These are phyloP conservation scores for Suhomyces xylopsoci DNA, from an alignment of 805 yeast species.

Conservation along the genomic window DNA sequence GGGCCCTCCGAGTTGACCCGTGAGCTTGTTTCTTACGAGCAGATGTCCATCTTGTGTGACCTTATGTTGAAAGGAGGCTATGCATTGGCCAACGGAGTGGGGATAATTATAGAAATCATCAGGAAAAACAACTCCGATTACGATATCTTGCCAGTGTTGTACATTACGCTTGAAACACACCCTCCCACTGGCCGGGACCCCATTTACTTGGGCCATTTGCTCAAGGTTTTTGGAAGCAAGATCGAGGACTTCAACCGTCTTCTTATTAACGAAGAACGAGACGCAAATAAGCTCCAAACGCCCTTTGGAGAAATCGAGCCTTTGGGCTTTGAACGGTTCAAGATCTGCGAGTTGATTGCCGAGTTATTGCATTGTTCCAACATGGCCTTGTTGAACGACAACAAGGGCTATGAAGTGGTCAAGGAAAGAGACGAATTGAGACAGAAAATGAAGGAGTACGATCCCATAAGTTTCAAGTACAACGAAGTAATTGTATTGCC, in stretches of 20 bases:
- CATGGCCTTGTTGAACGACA: slow-evolving; percentile 45
- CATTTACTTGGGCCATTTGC: slow-evolving; percentile 42
- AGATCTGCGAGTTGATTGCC: slow-evolving; percentile 46
- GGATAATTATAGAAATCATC: slow-evolving; percentile 45
- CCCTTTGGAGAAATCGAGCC: slow-evolving; percentile 35
- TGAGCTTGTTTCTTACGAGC: slow-evolving; percentile 38
- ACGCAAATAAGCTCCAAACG: slow-evolving; percentile 16
- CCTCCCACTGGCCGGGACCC: slow-evolving; percentile 50
- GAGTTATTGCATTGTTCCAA: slow-evolving; percentile 47
- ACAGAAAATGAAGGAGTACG: slow-evolving; percentile 38
- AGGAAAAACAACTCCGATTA: slow-evolving; percentile 46
- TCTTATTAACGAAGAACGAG: slow-evolving; percentile 23
- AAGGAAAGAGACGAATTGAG: slow-evolving; percentile 37
- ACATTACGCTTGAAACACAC: slow-evolving; percentile 43
- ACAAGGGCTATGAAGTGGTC: slow-evolving; percentile 43
- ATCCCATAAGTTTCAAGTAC: slow-evolving; percentile 44
- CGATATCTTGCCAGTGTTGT: slow-evolving; percentile 43
- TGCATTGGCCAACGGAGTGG: slow-evolving; percentile 48
- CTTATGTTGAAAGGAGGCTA: slow-evolving; percentile 46
- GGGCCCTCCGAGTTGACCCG: slow-evolving; percentile 48
- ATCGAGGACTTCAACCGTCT: slow-evolving; percentile 36
- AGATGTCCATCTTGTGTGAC: slow-evolving; percentile 33
- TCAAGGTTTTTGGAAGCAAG: slow-evolving; percentile 37
- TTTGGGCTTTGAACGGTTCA: slow-evolving; percentile 45
- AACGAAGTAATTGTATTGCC: slow-evolving; percentile 42